These are phyloP conservation scores for Thermothelomyces thermophilus DNA, from an alignment of 2,329 filamentous ascomycete species.

Conservation along the genomic window DNA sequence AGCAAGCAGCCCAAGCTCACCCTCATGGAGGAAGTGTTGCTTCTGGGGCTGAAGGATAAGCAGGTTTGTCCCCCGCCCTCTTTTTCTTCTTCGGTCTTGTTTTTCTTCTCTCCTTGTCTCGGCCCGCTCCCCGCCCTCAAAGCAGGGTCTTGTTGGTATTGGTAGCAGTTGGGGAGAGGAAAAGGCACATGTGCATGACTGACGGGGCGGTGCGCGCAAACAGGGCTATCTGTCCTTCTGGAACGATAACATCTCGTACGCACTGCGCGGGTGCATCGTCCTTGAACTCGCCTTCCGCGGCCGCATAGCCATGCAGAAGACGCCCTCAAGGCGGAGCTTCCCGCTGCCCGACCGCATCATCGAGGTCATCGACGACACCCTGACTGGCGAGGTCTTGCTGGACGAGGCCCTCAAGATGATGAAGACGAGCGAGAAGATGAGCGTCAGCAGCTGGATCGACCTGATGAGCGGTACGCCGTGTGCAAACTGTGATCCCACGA, in stretches of 20 bases:
- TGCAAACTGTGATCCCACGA: neutral
- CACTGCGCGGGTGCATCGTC: slow-evolving; percentile 93
- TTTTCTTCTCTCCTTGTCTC: slow-evolving; percentile 5
- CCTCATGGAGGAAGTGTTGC: slow-evolving; percentile 94
- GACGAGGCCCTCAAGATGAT: slow-evolving; percentile 99
- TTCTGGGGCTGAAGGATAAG: slow-evolving; percentile 96
- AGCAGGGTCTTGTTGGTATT: neutral
- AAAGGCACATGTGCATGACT: neutral
- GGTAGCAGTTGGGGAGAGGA: neutral
- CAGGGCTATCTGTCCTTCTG: slow-evolving; percentile 98
- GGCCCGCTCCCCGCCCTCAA: too few species aligned
- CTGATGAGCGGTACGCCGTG: slow-evolving; percentile 77
- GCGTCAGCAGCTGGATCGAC: slow-evolving; percentile 98
- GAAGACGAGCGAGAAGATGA: slow-evolving; percentile 99
- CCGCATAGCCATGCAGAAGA: slow-evolving; percentile 97
- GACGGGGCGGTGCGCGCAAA: neutral
- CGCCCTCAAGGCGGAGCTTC: slow-evolving; percentile 84
- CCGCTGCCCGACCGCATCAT: slow-evolving; percentile 89
- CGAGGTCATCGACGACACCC: slow-evolving; percentile 92
- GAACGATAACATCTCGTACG: slow-evolving; percentile 99
- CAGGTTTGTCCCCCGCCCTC: slow-evolving; percentile 49
- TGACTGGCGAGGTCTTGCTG: slow-evolving; percentile 93
- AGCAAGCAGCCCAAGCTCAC: slow-evolving; percentile 98
- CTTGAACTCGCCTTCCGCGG: slow-evolving; percentile 94
- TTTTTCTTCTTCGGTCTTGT: neutral